Evolutionary conservation across 1,284 basidiomycete genomes (phyloP).

Genomic region (Cutaneotrichosporon cavernicola): DNA sequence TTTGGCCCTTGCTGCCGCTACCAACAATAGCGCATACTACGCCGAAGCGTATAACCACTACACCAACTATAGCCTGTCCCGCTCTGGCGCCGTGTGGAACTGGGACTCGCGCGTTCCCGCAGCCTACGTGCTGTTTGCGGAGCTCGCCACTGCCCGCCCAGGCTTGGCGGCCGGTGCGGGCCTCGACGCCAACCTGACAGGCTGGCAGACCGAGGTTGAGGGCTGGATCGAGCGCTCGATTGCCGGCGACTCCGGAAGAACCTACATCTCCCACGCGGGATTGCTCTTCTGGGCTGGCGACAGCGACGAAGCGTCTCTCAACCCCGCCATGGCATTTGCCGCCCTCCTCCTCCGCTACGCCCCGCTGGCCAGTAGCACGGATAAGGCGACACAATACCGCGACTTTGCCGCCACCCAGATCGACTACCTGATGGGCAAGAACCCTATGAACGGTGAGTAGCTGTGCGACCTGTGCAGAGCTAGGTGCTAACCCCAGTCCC

Average conservation of each 20-base stretch:
- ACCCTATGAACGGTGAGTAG: conserved; percentile 71
- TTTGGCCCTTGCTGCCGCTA: conserved; percentile 70
- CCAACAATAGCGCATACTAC: conserved; percentile 63
- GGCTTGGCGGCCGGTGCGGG: conserved; percentile 62
- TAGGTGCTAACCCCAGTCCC: conserved; percentile 32
- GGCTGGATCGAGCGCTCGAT: conserved; percentile 72
- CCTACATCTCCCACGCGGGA: conserved; percentile 66
- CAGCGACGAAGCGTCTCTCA: conserved; percentile 73
- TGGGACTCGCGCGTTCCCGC: conserved; percentile 84
- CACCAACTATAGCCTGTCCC: conserved; percentile 60
- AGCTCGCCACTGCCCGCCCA: conserved; percentile 52
- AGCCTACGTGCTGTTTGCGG: conserved; percentile 66
- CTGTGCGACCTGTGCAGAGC: background rate
- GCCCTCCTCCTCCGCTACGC: conserved; percentile 77
- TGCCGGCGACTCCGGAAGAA: conserved; percentile 58
- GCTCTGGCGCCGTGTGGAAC: conserved; percentile 68
- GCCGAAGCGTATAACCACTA: conserved; percentile 67
- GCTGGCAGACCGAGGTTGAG: conserved; percentile 72
- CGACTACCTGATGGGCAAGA: conserved; percentile 78
- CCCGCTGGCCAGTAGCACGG: conserved; percentile 64
- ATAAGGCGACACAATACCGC: conserved; percentile 62
- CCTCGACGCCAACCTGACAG: conserved; percentile 59
- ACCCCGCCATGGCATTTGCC: conserved; percentile 80
- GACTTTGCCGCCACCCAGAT: conserved; percentile 58
- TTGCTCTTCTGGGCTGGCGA: conserved; percentile 76